These are phyloP conservation scores for Cordyceps militaris DNA, from an alignment of 2,329 filamentous ascomycete species.

Conservation along the genomic window DNA sequence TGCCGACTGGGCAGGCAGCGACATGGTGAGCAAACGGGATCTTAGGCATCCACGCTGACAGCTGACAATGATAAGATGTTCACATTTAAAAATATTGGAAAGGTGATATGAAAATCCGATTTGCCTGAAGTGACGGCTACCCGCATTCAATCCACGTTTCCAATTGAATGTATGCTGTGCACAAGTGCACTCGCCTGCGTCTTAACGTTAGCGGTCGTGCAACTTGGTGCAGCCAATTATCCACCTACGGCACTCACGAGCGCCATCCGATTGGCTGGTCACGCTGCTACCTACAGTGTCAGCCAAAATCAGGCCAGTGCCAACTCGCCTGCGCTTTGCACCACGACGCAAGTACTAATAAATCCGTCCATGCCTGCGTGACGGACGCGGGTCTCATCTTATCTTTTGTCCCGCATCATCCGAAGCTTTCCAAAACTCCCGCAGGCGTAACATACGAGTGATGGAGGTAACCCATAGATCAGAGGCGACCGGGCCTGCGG, in stretches of 20 bases:
- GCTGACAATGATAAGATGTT: background rate
- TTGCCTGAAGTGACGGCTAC: background rate
- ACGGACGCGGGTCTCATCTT: slow-evolving; percentile 2
- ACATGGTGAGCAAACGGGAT: background rate
- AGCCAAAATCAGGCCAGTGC: background rate
- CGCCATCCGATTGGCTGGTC: slow-evolving; percentile 5
- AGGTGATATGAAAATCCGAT: background rate
- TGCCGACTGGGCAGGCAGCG: background rate
- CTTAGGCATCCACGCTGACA: background rate
- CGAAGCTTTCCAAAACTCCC: no score
- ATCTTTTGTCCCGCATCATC: background rate
- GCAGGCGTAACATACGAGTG: no score
- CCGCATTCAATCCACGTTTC: background rate
- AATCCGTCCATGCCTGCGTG: slow-evolving; percentile 6
- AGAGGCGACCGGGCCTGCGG: background rate
- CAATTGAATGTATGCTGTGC: background rate
- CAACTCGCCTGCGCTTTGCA: background rate
- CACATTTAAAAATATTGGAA: background rate
- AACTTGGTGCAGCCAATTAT: background rate
- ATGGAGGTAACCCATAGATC: background rate
- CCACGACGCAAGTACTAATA: background rate
- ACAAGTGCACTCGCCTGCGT: background rate
- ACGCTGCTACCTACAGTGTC: background rate
- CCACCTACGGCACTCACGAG: background rate
- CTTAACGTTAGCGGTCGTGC: background rate